Conservation (phyloP, 306 rosid species). For the Pyrus communis region DNA sequence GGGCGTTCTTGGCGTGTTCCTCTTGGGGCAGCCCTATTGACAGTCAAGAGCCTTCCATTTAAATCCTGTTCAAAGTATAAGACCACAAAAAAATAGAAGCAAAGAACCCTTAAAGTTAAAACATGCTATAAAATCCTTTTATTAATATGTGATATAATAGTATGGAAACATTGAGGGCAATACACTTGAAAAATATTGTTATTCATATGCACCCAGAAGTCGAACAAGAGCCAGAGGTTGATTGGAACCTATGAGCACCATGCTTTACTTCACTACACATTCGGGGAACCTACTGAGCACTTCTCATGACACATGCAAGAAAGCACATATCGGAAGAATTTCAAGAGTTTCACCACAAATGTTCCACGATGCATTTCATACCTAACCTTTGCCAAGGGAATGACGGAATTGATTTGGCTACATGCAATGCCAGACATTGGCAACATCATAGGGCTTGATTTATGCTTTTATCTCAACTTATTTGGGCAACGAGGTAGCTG, state of each 20-base stretch:
- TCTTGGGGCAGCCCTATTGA: conserved; percentile 87
- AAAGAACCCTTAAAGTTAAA: neutral
- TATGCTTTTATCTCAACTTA: neutral
- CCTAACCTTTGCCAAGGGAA: neutral
- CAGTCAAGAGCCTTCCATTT: conserved; percentile 70
- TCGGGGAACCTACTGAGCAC: neutral
- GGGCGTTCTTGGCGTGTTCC: conserved; percentile 60
- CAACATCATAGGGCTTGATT: neutral
- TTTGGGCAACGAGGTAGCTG: neutral
- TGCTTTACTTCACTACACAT: neutral
- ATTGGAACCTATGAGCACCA: neutral
- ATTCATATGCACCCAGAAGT: too few species aligned
- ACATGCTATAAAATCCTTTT: neutral
- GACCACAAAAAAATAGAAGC: neutral
- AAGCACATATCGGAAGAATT: neutral
- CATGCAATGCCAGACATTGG: neutral
- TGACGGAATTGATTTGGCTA: neutral
- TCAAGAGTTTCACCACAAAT: too few species aligned
- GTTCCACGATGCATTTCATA: neutral
- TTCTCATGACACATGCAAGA: neutral
- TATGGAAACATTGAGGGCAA: neutral
- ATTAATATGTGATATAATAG: neutral
- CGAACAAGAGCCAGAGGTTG: neutral
- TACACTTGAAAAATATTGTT: neutral
- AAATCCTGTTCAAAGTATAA: conserved; percentile 40